phyloP scores from a whole-genome alignment of 352 stramenopile species.

The Globisporangium cylindrosporum region DNA sequence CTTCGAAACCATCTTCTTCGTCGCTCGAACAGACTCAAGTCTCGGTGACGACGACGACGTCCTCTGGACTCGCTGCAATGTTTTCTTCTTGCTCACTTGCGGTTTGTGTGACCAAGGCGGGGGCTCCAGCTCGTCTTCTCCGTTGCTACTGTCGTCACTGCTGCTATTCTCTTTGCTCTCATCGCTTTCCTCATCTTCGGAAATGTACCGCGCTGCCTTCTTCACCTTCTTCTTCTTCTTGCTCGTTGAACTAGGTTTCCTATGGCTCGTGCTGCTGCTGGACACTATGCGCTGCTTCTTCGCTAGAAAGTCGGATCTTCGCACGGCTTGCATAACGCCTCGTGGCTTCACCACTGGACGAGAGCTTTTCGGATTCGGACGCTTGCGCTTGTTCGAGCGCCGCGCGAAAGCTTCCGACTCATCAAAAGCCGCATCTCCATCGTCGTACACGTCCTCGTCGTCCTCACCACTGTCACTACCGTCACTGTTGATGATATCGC shows the following conservation, averaged over 20 bases:
- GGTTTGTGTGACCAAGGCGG: neutral
- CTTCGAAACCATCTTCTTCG: conserved; percentile 2
- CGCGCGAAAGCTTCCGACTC: conserved; percentile 2
- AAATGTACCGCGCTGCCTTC: conserved; percentile 3
- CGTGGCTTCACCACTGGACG: neutral
- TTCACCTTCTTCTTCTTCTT: neutral
- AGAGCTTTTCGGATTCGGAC: conserved; percentile 1
- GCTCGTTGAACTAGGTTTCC: neutral
- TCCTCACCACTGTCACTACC: neutral
- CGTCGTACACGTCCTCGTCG: conserved; percentile 11
- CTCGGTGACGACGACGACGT: neutral
- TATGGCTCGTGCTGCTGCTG: neutral
- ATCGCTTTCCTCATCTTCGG: neutral
- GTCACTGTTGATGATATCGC: conserved; percentile 15
- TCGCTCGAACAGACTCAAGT: neutral
- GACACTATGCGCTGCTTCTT: neutral
- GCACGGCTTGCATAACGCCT: neutral
- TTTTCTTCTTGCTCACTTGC: conserved; percentile 8
- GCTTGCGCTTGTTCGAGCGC: conserved; percentile 16
- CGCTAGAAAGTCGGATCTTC: neutral
- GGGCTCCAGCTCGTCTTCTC: neutral
- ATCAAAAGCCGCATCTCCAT: conserved; percentile 7
- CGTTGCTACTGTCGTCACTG: neutral
- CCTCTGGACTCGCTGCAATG: neutral
- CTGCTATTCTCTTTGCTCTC: conserved; percentile 5